A percentile compares a stretch with the other conserved stretches of the same genome.
Evolutionary conservation across 176 grass and related monocot species (phyloP).

Genomic region (Miscanthus lutarioriparius): DNA sequence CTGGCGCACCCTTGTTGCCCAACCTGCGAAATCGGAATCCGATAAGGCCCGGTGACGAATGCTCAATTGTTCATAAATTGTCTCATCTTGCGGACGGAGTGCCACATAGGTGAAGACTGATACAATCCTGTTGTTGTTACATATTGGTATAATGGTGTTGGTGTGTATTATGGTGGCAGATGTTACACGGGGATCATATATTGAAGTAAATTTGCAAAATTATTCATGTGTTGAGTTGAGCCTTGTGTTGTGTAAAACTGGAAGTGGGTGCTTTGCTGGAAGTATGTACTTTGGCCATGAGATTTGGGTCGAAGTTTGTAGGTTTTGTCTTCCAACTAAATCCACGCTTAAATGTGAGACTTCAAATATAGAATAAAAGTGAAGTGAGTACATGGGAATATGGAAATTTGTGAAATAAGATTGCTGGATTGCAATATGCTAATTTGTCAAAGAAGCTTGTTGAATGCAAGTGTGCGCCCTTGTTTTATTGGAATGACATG

Average conservation of each 20-base stretch:
- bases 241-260: background rate
- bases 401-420: background rate
- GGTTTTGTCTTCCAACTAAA: background rate
- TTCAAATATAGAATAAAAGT: background rate
- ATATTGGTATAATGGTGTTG: background rate
- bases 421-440: background rate
- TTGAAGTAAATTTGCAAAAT: background rate
- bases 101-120: background rate
- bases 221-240: background rate
- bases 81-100: background rate
- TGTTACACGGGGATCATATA: background rate
- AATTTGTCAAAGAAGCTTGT: background rate
- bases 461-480: background rate
- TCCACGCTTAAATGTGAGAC: background rate
- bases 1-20: slow-evolving; percentile 71
- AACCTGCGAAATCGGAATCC: slow-evolving; percentile 38
- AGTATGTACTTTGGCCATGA: background rate
- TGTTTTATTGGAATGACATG: background rate
- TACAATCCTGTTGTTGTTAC: background rate
- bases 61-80: background rate
- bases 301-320: background rate
- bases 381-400: background rate
- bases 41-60: slow-evolving; percentile 48
- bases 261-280: background rate
- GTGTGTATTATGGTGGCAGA: background rate